Evolutionary conservation across 768 basidiomycete genomes (phyloP).

Genomic region (Leccinum sublutescens): DNA sequence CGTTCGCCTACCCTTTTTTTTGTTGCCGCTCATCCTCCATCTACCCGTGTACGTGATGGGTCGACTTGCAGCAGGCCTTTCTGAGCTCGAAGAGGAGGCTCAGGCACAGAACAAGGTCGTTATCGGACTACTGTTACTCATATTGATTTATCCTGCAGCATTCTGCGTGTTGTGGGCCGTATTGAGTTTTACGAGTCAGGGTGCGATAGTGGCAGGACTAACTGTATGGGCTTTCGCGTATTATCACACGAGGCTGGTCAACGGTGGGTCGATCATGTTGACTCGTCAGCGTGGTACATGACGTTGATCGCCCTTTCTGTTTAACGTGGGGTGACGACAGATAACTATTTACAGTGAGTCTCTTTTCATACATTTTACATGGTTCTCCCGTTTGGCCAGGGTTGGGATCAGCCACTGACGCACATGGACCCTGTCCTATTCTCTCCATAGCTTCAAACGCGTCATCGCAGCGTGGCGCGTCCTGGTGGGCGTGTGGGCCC

Average conservation of each 20-base stretch:
- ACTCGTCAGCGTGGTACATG: slow-evolving; percentile 21
- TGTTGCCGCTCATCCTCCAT: slow-evolving; percentile 81
- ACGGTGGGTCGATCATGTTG: slow-evolving; percentile 53
- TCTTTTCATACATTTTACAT: slow-evolving; percentile 3
- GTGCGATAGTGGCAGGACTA: slow-evolving; percentile 66
- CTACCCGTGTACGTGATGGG: slow-evolving; percentile 84
- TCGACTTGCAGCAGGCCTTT: slow-evolving; percentile 68
- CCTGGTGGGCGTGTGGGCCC: slow-evolving; percentile 93
- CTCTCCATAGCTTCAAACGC: slow-evolving; percentile 67
- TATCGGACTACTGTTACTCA: slow-evolving; percentile 73
- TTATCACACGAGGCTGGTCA: slow-evolving; percentile 85
- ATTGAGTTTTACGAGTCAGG: slow-evolving; percentile 70
- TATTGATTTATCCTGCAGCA: slow-evolving; percentile 75
- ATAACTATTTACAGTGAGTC: slow-evolving; percentile 75
- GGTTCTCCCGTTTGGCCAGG: slow-evolving; percentile 9
- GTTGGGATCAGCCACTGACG: slow-evolving; percentile 20
- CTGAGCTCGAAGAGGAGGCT: slow-evolving; percentile 87
- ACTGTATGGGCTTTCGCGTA: slow-evolving; percentile 75
- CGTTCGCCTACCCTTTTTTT: slow-evolving; percentile 82
- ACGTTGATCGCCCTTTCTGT: slow-evolving; percentile 15
- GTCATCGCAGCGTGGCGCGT: slow-evolving; percentile 94
- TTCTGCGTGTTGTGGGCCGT: slow-evolving; percentile 88
- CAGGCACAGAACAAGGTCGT: slow-evolving; percentile 97
- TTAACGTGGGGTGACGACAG: slow-evolving; percentile 33
- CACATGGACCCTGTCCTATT: slow-evolving; percentile 10